Base-by-base conservation (phyloP, 2,329 filamentous ascomycete species). In the Monosporascus cannonballus region DNA sequence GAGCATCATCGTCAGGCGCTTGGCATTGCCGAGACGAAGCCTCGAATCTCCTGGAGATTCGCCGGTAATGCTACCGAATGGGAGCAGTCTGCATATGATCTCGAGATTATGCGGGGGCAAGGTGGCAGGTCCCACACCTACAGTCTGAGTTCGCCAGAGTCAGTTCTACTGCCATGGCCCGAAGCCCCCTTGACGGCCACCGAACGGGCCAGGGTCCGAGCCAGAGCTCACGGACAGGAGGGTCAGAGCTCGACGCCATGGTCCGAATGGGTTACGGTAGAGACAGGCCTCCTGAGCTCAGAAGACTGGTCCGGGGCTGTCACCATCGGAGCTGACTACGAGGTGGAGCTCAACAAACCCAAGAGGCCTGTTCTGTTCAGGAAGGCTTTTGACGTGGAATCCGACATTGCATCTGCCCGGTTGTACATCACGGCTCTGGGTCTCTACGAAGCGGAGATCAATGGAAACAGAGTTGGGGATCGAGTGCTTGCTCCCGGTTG, bases 401-500 rank as follows among this genome's bases (percentile, higher is more conserved):
- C 47, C 0, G 50, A 57, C 2, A 41, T 72, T 18, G 39, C 58
- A 4, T 68, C 66, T 0, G 75, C 76, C 0, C 66, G 76, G 1
- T 62, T 80, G 0, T 79, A 79, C 49, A 73, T 77, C 41, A 77
- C 76, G 0, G 68, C 70, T 0, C 63, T 73, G 1, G 76, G 77
- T 0, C 50, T 79, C 1, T 80, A 77, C 50, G 67, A 73, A 41
- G 73, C 72, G 0, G 69, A 70, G 34, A 73, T 81, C 54, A 80
- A 81, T 48, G 76, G 74, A 0, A 53, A 63, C 0, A 61, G 62
- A 5, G 69, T 78, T 2, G 71, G 72, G 0, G 69, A 73, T 36
- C 51, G 64, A 4, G 68, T 72, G 4, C 64, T 80, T 37, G 74
- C 77, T 20, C 79, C 79, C 0, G 78, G 79, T 0, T 82, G 77